A percentile compares a stretch with the other conserved stretches of the same genome.
Evolutionary conservation across 169 alveolate species (phyloP).

Genomic region (Plasmodium falciparum): DNA sequence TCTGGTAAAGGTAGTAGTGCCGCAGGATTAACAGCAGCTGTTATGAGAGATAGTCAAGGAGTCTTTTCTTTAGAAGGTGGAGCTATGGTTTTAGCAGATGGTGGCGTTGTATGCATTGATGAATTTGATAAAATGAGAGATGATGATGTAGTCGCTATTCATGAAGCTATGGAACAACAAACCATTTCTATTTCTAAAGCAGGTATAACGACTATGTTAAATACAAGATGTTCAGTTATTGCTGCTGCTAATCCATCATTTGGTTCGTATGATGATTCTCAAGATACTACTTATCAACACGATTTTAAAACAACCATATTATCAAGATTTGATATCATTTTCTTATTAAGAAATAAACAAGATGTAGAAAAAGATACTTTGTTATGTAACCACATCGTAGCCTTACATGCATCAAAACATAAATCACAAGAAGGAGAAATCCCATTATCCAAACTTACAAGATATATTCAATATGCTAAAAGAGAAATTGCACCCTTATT

Average conservation of each 20-base stretch:
- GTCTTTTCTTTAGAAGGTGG: conserved; percentile 99
- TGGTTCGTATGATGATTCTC: conserved; percentile 97
- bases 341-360: conserved; percentile 97
- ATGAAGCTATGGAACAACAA: conserved; percentile 99
- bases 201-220: conserved; percentile 98
- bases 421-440: conserved; percentile 75
- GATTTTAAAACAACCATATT: conserved; percentile 98
- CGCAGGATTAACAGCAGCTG: conserved; percentile 99
- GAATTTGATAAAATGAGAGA: conserved; percentile 99
- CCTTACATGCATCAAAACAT: conserved; percentile 82
- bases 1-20: conserved; percentile 99
- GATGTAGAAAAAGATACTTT: conserved; percentile 93
- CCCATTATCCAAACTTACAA: conserved; percentile 79
- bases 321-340: conserved; percentile 98
- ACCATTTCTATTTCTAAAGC: conserved; percentile 99
- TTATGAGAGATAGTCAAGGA: conserved; percentile 91
- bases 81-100: conserved; percentile 99
- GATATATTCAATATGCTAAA: conserved; percentile 86
- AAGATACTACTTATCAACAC: conserved; percentile 97
- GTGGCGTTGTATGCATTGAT: conserved; percentile 99
- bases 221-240: conserved; percentile 97
- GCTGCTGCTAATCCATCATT: conserved; percentile 99
- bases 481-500: conserved; percentile 94
- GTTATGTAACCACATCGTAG: conserved; percentile 84
- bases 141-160: conserved; percentile 99